A percentile compares a stretch with the other conserved stretches of the same genome.
phyloP scores from a whole-genome alignment of 1,284 basidiomycete genomes.

The Moesziomyces sp. region DNA sequence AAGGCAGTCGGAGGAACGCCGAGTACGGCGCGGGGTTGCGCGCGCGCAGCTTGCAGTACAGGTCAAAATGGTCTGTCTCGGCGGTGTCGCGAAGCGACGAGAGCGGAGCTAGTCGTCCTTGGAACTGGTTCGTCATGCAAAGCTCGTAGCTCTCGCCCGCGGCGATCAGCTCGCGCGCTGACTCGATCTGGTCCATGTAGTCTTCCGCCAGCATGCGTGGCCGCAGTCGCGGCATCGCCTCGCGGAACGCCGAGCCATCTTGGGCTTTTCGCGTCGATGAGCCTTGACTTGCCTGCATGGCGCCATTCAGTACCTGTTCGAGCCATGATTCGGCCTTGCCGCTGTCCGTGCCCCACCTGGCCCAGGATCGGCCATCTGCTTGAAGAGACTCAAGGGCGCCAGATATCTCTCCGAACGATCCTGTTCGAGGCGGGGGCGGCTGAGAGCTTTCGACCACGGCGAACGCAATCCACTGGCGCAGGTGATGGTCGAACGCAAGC shows the following conservation, averaged over 20 bases:
- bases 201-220: slow-evolving; percentile 57
- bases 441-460: slow-evolving; percentile 43
- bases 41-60: slow-evolving; percentile 69
- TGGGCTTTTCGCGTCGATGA: not conserved
- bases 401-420: slow-evolving; percentile 6
- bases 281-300: not conserved
- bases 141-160: slow-evolving; percentile 95
- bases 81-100: slow-evolving; percentile 4
- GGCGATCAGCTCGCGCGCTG: slow-evolving; percentile 80
- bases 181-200: slow-evolving; percentile 80
- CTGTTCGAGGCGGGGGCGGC: not conserved
- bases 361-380: slow-evolving; percentile 17
- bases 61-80: slow-evolving; percentile 49
- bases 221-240: slow-evolving; percentile 31
- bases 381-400: slow-evolving; percentile 18
- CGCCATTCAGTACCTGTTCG: slow-evolving; percentile 9
- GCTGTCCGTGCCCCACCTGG: slow-evolving; percentile 9
- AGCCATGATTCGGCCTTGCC: slow-evolving; percentile 31
- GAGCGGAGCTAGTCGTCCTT: slow-evolving; percentile 56
- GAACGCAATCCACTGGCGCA: slow-evolving; percentile 69
- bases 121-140: slow-evolving; percentile 83
- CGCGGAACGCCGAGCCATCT: slow-evolving; percentile 28
- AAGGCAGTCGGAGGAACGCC: slow-evolving; percentile 79
- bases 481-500: slow-evolving; percentile 68
- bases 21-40: slow-evolving; percentile 92